Conservation (phyloP, 2,329 filamentous ascomycete genomes). For the Penicillium thymicola region DNA sequence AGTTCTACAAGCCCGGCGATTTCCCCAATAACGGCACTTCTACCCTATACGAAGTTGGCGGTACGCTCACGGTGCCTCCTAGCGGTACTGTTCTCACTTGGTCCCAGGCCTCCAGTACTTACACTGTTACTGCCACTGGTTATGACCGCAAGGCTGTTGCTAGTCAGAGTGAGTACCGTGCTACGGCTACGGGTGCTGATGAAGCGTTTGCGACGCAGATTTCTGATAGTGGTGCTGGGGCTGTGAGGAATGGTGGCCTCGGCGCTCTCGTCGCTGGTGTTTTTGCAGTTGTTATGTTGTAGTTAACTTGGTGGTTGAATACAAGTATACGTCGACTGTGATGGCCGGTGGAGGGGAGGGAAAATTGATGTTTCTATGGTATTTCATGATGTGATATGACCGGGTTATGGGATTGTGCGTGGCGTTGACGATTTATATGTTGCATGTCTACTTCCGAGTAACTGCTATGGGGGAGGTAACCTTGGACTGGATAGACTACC, state of each 20-base stretch:
- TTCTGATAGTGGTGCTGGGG: constrained; percentile 3
- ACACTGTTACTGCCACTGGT: constrained; percentile 37
- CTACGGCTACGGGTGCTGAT: constrained; percentile 16
- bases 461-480: no score
- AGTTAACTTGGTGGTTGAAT: not conserved
- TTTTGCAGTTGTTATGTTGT: constrained; percentile 10
- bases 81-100: constrained; percentile 37
- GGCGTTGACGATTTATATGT: not conserved
- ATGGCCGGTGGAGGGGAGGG: not conserved
- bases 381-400: not conserved
- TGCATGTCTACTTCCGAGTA: not conserved
- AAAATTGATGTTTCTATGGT: not conserved
- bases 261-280: constrained; percentile 6
- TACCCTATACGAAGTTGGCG: constrained; percentile 29
- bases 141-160: constrained; percentile 22
- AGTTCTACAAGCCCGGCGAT: constrained; percentile 23
- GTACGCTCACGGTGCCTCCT: constrained; percentile 34
- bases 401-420: not conserved
- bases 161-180: constrained; percentile 13
- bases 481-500: not conserved
- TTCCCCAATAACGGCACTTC: constrained; percentile 29
- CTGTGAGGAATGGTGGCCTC: not conserved
- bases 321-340: not conserved
- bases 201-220: constrained; percentile 9
- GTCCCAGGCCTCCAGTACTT: constrained; percentile 32